Conservation (phyloP, 257 asterid genomes). For the Penstemon eatonii region DNA sequence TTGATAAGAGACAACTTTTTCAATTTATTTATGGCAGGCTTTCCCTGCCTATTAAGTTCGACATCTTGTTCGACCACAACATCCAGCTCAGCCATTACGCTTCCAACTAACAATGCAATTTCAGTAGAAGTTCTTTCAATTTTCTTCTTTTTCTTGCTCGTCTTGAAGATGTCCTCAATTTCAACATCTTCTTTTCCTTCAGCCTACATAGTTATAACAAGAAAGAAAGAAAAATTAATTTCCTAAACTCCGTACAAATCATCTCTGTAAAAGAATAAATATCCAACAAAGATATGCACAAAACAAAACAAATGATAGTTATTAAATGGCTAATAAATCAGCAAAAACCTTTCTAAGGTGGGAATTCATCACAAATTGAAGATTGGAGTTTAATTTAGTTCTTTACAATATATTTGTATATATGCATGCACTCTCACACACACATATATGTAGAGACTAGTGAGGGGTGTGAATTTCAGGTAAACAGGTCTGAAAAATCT, state of each 20-base stretch:
- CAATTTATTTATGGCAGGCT: slow-evolving; percentile 88
- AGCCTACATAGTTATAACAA: slow-evolving; percentile 26
- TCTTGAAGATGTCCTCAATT: slow-evolving; percentile 67
- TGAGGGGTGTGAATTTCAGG: background rate
- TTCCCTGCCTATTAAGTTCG: slow-evolving; percentile 70
- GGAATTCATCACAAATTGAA: slow-evolving; percentile 17
- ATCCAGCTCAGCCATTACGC: slow-evolving; percentile 94
- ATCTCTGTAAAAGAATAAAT: background rate
- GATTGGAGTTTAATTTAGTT: background rate
- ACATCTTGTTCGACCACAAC: slow-evolving; percentile 95
- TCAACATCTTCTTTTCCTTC: slow-evolving; percentile 93
- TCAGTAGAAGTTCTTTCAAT: slow-evolving; percentile 88
- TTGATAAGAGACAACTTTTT: slow-evolving; percentile 86
- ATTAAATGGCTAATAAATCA: background rate
- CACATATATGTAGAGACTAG: no score
- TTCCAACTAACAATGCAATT: slow-evolving; percentile 78
- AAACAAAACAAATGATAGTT: background rate
- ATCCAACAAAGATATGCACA: background rate
- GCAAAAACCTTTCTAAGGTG: background rate
- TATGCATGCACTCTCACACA: no score
- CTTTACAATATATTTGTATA: background rate
- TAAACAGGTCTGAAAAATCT: background rate
- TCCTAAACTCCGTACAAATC: background rate
- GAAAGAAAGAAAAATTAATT: slow-evolving; percentile 13
- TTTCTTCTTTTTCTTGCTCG: slow-evolving; percentile 87